These are phyloP conservation scores for Delphinella strobiligena DNA, from an alignment of 2,329 filamentous ascomycete genomes.

Conservation along the genomic window DNA sequence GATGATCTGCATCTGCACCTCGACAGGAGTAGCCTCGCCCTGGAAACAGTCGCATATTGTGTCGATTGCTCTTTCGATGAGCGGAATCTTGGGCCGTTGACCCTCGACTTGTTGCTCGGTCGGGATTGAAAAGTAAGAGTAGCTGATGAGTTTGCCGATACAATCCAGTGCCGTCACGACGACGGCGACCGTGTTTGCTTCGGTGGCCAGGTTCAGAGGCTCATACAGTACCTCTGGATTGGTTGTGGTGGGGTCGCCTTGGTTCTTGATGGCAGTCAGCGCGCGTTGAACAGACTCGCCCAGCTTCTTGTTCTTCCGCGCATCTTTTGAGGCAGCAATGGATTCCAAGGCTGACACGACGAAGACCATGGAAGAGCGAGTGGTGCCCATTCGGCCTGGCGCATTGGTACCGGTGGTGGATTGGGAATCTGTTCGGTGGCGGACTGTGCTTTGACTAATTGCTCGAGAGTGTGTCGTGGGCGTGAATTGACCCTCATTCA, in stretches of 20 bases:
- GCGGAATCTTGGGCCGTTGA: constrained; percentile 40
- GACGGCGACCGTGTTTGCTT: constrained; percentile 71
- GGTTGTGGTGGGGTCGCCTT: constrained; percentile 67
- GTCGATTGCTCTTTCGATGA: constrained; percentile 96
- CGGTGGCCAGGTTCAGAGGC: constrained; percentile 79
- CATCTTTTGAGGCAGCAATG: constrained; percentile 85
- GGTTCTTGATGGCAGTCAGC: constrained; percentile 66
- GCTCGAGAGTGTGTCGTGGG: not conserved
- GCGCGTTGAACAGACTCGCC: constrained; percentile 72
- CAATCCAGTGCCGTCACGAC: constrained; percentile 89
- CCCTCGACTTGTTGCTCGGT: constrained; percentile 22
- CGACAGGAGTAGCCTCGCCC: constrained; percentile 80
- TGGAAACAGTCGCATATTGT: constrained; percentile 99
- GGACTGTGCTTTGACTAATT: constrained; percentile 10
- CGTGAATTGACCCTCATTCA: not conserved
- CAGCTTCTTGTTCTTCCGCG: constrained; percentile 72
- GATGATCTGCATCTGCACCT: constrained; percentile 95
- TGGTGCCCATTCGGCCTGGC: constrained; percentile 38
- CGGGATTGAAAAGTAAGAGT: constrained; percentile 86
- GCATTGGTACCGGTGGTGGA: constrained; percentile 42
- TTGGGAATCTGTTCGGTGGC: constrained; percentile 47
- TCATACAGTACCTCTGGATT: constrained; percentile 87
- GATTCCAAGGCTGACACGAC: constrained; percentile 86
- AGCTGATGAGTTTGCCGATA: constrained; percentile 97
- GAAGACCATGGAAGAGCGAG: constrained; percentile 89